phyloP scores from a whole-genome alignment of 768 basidiomycete species.

The Mycena leptocephala region DNA sequence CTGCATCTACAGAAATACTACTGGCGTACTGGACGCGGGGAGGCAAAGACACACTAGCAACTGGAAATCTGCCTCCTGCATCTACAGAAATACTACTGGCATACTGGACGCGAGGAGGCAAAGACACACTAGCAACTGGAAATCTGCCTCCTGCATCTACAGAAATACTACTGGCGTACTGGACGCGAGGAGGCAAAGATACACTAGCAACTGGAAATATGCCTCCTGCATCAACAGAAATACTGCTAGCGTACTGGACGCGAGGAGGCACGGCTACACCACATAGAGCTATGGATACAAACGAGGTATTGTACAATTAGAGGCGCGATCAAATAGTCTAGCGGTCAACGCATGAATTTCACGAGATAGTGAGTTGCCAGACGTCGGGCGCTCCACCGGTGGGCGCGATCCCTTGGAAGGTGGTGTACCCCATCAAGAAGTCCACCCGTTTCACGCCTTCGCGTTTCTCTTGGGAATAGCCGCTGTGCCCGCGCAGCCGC shows the following conservation, averaged over 20 bases:
- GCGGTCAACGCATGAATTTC: too few relatives aligned
- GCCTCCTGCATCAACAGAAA: constrained; percentile 23
- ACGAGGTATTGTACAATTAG: constrained; percentile 22
- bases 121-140: constrained; percentile 13
- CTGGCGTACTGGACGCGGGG: constrained; percentile 25
- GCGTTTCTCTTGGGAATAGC: constrained; percentile 18
- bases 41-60: neutral
- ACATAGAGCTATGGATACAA: constrained; percentile 26
- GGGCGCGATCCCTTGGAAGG: too few relatives aligned
- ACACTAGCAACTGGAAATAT: neutral
- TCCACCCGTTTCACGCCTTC: constrained; percentile 25
- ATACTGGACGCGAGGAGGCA: constrained; percentile 20
- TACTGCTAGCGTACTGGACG: constrained; percentile 20
- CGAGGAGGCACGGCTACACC: constrained; percentile 15
- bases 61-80: constrained; percentile 15
- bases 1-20: constrained; percentile 23
- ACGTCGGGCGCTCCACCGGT: too few relatives aligned
- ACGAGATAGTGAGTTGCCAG: too few relatives aligned
- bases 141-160: constrained; percentile 19
- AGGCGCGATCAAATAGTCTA: constrained; percentile 15
- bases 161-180: constrained; percentile 25
- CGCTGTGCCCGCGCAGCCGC: constrained; percentile 15
- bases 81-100: constrained; percentile 22
- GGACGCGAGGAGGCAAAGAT: constrained; percentile 13
- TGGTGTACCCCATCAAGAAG: constrained; percentile 29